Evolutionary conservation across 2,329 filamentous ascomycete species (phyloP).

Genomic region (Exophiala sp.): DNA sequence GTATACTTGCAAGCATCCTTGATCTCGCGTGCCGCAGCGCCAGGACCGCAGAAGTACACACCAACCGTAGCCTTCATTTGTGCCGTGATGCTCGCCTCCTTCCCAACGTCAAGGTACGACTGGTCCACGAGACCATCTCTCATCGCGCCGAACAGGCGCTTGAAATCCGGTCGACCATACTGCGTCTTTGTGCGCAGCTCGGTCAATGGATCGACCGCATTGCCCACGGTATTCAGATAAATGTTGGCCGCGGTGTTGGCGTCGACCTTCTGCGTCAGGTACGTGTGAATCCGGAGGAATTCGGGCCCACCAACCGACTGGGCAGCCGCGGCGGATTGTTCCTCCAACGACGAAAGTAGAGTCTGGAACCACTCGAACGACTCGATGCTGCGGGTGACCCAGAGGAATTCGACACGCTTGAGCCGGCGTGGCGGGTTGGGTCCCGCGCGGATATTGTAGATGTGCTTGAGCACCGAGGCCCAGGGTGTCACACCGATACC

Average conservation of each 20-base stretch:
- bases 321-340: slow-evolving; percentile 71
- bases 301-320: slow-evolving; percentile 57
- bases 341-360: slow-evolving; percentile 83
- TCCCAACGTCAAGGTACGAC: slow-evolving; percentile 78
- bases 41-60: slow-evolving; percentile 97
- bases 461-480: slow-evolving; percentile 89
- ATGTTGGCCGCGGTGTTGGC: slow-evolving; percentile 94
- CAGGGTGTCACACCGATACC: slow-evolving; percentile 86
- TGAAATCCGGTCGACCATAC: slow-evolving; percentile 91
- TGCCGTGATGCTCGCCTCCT: slow-evolving; percentile 72
- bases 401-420: slow-evolving; percentile 96
- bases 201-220: slow-evolving; percentile 82
- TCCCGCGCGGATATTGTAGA: slow-evolving; percentile 89
- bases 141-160: slow-evolving; percentile 75
- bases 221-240: slow-evolving; percentile 89
- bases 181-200: slow-evolving; percentile 87
- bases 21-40: slow-evolving; percentile 74
- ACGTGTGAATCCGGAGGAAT: slow-evolving; percentile 97
- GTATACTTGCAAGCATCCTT: slow-evolving; percentile 72
- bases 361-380: slow-evolving; percentile 99
- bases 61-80: slow-evolving; percentile 56
- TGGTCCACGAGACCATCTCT: slow-evolving; percentile 80
- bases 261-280: slow-evolving; percentile 90
- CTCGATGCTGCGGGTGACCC: slow-evolving; percentile 92
- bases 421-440: slow-evolving; percentile 87